Percentiles rank a stretch among this genome's conserved stretches.
Evolutionary conservation across 148 eudicot genomes (phyloP).

Genomic region (Chenopodium album): DNA sequence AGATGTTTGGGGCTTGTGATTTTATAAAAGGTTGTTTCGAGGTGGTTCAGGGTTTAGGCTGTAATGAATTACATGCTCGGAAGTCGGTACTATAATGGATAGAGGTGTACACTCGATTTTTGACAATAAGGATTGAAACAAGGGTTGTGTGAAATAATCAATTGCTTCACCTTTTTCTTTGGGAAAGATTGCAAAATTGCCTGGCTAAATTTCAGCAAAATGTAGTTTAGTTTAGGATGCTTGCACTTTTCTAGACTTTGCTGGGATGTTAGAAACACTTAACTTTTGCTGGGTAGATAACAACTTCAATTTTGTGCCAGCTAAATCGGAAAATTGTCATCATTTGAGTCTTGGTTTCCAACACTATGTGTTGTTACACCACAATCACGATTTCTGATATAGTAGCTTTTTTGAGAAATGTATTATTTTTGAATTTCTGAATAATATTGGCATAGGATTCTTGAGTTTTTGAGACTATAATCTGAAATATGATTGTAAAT

Average conservation of each 20-base stretch:
- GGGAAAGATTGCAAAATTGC: neutral
- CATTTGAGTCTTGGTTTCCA: neutral
- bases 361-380: slow-evolving; percentile 6
- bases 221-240: neutral
- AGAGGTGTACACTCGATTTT: neutral
- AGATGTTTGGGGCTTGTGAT: neutral
- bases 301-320: neutral
- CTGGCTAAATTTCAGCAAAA: neutral
- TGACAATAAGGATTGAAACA: neutral
- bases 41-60: neutral
- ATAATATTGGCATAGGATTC: neutral
- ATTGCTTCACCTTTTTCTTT: too few relatives aligned
- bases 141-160: neutral
- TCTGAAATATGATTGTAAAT: slow-evolving; percentile 9
- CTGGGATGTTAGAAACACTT: neutral
- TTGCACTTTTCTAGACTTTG: neutral
- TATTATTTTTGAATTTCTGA: neutral
- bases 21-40: neutral
- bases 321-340: neutral
- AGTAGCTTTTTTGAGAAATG: neutral
- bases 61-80: neutral
- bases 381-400: neutral
- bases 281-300: neutral
- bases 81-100: neutral
- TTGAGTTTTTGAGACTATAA: neutral